Conservation (phyloP, 148 eudicot genomes). For the Amaranthus hypochondriacus region DNA sequence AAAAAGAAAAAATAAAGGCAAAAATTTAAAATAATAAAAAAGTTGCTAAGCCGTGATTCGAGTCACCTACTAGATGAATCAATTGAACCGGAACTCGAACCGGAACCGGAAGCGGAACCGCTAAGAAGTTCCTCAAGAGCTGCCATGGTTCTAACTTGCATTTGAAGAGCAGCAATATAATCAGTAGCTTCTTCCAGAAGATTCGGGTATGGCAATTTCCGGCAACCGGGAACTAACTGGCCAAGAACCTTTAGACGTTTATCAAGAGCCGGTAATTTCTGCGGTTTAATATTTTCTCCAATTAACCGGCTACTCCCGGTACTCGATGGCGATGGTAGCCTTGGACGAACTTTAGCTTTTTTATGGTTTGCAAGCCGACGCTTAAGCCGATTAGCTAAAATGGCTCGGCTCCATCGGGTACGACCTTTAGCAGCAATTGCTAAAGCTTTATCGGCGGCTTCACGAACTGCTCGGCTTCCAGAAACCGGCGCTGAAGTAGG, state of each 20-base stretch:
- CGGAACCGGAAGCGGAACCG: conserved; percentile 23
- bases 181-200: conserved; percentile 81
- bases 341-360: conserved; percentile 33
- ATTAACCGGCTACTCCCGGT: conserved; percentile 23
- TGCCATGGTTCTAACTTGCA: conserved; percentile 86
- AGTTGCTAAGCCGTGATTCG: conserved; percentile 18
- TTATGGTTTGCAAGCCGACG: conserved; percentile 34
- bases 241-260: conserved; percentile 51
- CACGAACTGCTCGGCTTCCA: conserved; percentile 46
- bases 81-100: conserved; percentile 13
- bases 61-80: conserved; percentile 25
- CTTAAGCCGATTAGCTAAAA: conserved; percentile 46
- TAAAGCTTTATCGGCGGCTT: conserved; percentile 67
- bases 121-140: conserved; percentile 53
- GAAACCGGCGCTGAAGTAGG: conserved; percentile 20
- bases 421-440: conserved; percentile 66
- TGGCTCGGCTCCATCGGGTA: conserved; percentile 83
- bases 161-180: conserved; percentile 74
- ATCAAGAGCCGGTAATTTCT: conserved; percentile 42
- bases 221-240: conserved; percentile 79
- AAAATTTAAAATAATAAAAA: conserved; percentile 6
- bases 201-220: conserved; percentile 61
- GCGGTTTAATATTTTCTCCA: conserved; percentile 6
- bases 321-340: not conserved
- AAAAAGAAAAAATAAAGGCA: not conserved